Evolutionary conservation across 441 rosid genomes (phyloP).

Genomic region (Jatropha multifida): DNA sequence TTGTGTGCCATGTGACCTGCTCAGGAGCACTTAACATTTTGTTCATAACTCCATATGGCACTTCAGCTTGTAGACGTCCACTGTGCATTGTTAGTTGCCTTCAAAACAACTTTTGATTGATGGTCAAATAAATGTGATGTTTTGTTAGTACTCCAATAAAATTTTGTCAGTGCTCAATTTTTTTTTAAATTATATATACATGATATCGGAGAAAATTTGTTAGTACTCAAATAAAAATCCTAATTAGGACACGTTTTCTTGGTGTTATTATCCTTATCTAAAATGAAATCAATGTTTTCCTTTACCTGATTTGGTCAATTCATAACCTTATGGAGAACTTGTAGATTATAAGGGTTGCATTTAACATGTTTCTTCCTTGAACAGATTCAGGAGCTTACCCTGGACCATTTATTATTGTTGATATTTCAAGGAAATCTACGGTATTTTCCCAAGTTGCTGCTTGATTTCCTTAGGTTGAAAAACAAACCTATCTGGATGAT

Average conservation of each 20-base stretch:
- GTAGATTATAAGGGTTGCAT: background rate
- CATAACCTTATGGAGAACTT: conserved; percentile 3
- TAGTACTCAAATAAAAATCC: background rate
- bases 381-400: conserved; percentile 88
- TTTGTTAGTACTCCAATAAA: no score
- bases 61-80: background rate
- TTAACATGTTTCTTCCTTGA: conserved; percentile 18
- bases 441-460: conserved; percentile 40
- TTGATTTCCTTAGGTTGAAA: conserved; percentile 16
- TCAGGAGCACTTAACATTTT: background rate
- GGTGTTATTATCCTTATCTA: background rate
- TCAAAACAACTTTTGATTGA: background rate
- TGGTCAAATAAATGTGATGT: no score
- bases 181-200: no score
- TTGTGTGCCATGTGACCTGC: no score
- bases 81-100: background rate
- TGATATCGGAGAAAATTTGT: background rate
- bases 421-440: conserved; percentile 66
- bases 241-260: background rate
- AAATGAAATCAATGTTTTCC: background rate
- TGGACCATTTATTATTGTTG: conserved; percentile 88
- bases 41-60: no score
- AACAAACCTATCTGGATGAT: background rate
- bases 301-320: background rate
- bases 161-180: no score